Evolutionary conservation across 345 rosid genomes (phyloP).

Genomic region (Gossypium raimondii): DNA sequence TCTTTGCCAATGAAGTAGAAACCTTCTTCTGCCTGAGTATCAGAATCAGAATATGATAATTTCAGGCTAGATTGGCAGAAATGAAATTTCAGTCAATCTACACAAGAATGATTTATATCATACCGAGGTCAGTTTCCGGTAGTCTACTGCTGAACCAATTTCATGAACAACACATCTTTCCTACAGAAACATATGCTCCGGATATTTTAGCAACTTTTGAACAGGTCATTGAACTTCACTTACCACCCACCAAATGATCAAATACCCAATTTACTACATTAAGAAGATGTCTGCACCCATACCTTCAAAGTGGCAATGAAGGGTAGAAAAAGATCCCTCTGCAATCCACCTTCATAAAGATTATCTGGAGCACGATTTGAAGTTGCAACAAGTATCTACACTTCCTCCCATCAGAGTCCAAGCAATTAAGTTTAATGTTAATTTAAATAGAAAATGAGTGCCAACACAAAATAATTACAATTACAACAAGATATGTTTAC

Average conservation of each 20-base stretch:
- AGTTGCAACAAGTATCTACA: constrained; percentile 87
- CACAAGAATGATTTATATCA: neutral
- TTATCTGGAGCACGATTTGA: constrained; percentile 98
- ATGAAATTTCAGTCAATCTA: constrained; percentile 17
- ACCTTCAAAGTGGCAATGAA: constrained; percentile 88
- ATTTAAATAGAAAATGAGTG: constrained; percentile 14
- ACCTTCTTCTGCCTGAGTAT: constrained; percentile 81
- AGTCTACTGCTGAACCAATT: constrained; percentile 87
- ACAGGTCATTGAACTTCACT: constrained; percentile 1
- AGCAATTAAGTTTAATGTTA: constrained; percentile 19
- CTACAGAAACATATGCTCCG: constrained; percentile 34
- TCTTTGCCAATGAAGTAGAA: constrained; percentile 79
- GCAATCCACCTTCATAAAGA: constrained; percentile 96
- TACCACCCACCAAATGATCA: neutral
- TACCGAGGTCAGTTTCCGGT: constrained; percentile 90
- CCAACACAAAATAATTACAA: neutral
- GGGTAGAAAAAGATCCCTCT: constrained; percentile 94
- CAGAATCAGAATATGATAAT: constrained; percentile 13
- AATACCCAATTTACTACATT: neutral
- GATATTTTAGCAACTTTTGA: constrained; percentile 12
- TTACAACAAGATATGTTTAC: constrained; percentile 28
- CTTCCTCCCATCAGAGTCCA: constrained; percentile 37
- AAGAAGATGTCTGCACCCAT: constrained; percentile 1
- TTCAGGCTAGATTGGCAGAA: constrained; percentile 8
- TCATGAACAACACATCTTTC: constrained; percentile 76